A percentile compares a stretch with the other conserved stretches of the same genome.
Evolutionary conservation across 208 protist genomes (phyloP).

Genomic region (Trypanosoma avium): DNA sequence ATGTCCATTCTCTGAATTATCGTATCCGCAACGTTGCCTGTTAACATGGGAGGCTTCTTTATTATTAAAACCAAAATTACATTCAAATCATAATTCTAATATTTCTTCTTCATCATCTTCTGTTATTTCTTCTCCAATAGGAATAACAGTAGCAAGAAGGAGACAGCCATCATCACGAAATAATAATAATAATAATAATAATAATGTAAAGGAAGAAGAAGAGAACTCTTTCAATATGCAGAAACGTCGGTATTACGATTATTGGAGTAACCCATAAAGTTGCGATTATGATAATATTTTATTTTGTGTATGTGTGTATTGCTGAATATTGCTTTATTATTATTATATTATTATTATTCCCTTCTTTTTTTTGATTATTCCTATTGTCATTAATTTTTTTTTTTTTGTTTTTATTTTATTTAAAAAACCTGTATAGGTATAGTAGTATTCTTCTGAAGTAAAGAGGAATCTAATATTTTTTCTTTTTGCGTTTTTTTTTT

Average conservation of each 20-base stretch:
- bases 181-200: no score
- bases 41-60: constrained; percentile 65
- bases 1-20: constrained; percentile 30
- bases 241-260: constrained; percentile 20
- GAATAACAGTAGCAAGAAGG: not conserved
- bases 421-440: no score
- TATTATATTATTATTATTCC: not conserved
- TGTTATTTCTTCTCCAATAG: no score
- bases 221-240: not conserved
- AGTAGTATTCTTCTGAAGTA: no score
- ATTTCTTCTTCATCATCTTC: no score
- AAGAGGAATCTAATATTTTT: not conserved
- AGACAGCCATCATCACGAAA: not conserved
- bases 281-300: not conserved
- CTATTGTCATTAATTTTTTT: not conserved
- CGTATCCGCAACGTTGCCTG: constrained; percentile 77
- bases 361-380: constrained; percentile 1
- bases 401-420: not conserved
- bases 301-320: not conserved
- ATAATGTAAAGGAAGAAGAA: not conserved
- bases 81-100: no score
- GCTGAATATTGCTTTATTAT: not conserved
- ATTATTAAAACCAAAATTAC: constrained; percentile 32
- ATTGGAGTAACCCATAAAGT: constrained; percentile 24
- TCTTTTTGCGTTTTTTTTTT: not conserved